Evolutionary conservation across 306 rosid species (phyloP), one percentile per base, ranked within the genome.

Genomic region (Elaeagnus macrophylla): DNA sequence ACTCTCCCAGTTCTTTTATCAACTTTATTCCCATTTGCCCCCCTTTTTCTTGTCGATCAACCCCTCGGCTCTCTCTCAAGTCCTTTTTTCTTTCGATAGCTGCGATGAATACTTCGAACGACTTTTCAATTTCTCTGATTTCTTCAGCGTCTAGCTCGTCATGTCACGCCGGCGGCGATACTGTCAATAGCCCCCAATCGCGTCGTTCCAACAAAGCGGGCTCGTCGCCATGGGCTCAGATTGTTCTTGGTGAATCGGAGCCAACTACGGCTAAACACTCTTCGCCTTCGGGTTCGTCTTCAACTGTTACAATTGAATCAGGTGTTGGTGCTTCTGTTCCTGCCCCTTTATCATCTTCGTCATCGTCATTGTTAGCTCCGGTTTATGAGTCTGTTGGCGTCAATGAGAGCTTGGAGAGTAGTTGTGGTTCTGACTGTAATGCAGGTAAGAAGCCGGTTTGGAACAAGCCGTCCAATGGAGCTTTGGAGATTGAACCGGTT

Each of bases 401-500:
- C 32, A 25, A 25, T 25, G 94, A 78, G 68, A 70, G 63, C 62
- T 66, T 68, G 0, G 86, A 82, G 42, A 57, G 54, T 48, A 67
- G 72, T 0, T 47, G 42, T 54, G 75, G 63, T 37, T 32, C 37
- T n/a, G 48, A 58, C 47, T 78, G 74, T 51, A 68, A 71, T 65
- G 74, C 60, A 5, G 81, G 63, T 38, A 81, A 75, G 81, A 81
- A 72, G 77, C 85, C 73, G 2, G 97, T 57, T 16, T 89, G 95
- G 95, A 89, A 74, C 49, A 86, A 68, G 77, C 81, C 89, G 0
- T 66, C 83, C 15, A 78, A 81, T 61, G 94, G 81, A 13, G 74
- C 68, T 1, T 61, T 61, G 6, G 91, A 79, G 64, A 68, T 61
- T 69, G 83, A 66, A 39, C 79, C 81, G 9, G 94, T 83, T 53